These are phyloP conservation scores for Silene latifolia DNA, from an alignment of 148 eudicot species.

Conservation along the genomic window DNA sequence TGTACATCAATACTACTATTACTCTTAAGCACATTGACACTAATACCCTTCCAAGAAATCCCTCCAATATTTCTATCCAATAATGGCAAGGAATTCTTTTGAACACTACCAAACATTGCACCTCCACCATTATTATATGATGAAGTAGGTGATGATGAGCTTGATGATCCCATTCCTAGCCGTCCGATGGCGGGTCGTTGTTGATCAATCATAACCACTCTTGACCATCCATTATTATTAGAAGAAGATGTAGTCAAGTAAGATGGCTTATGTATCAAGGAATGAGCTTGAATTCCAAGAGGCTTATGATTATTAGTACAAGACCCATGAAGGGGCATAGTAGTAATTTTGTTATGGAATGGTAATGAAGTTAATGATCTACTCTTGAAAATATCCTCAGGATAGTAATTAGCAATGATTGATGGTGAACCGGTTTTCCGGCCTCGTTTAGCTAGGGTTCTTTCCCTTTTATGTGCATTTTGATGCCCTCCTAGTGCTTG, in stretches of 20 bases:
- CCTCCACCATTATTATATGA: constrained; percentile 33
- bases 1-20: constrained; percentile 33
- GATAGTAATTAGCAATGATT: constrained; percentile 10
- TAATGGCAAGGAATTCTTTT: constrained; percentile 27
- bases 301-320: constrained; percentile 9
- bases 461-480: constrained; percentile 83
- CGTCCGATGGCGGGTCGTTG: constrained; percentile 45
- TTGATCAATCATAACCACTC: constrained; percentile 49
- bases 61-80: constrained; percentile 27
- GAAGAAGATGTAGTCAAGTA: constrained; percentile 7
- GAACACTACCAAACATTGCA: constrained; percentile 40
- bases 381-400: constrained; percentile 20
- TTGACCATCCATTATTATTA: constrained; percentile 37
- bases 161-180: constrained; percentile 25
- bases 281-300: constrained; percentile 35
- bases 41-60: constrained; percentile 26
- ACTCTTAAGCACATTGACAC: constrained; percentile 19
- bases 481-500: constrained; percentile 96
- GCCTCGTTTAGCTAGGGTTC: constrained; percentile 39
- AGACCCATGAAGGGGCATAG: constrained; percentile 26
- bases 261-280: constrained; percentile 33
- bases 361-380: constrained; percentile 14
- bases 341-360: constrained; percentile 17
- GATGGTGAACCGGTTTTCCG: constrained; percentile 13
- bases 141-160: constrained; percentile 7